A percentile compares a stretch with the other conserved stretches of the same genome.
These are phyloP conservation scores for Didymella keratinophila DNA, from an alignment of 2,329 filamentous ascomycete genomes.

Conservation along the genomic window DNA sequence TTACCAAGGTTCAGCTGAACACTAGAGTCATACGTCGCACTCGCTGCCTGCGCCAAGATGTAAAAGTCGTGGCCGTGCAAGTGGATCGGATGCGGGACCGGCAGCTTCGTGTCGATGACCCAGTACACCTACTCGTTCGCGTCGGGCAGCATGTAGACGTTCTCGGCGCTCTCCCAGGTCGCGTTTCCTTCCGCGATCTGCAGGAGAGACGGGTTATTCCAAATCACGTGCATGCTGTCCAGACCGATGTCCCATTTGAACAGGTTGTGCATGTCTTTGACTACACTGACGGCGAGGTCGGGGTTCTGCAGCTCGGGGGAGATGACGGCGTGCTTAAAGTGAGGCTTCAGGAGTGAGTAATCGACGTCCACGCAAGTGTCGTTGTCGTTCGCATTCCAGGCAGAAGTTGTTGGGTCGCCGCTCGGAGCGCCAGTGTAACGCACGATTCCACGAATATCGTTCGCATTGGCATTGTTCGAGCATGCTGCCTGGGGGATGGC, in stretches of 20 bases:
- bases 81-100: slow-evolving; percentile 50
- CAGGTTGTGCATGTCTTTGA: slow-evolving; percentile 16
- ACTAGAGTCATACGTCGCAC: slow-evolving; percentile 30
- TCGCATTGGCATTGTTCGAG: background rate
- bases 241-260: slow-evolving; percentile 49
- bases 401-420: background rate
- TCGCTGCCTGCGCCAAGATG: slow-evolving; percentile 54
- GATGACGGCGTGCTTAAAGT: background rate
- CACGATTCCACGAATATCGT: background rate
- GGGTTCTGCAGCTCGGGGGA: slow-evolving; percentile 16
- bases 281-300: slow-evolving; percentile 27
- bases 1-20: background rate
- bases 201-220: slow-evolving; percentile 56
- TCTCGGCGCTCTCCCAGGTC: slow-evolving; percentile 25
- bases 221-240: slow-evolving; percentile 56
- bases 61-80: slow-evolving; percentile 64
- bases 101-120: slow-evolving; percentile 47
- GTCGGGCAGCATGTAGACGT: slow-evolving; percentile 37
- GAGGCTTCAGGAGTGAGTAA: background rate
- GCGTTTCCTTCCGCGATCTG: slow-evolving; percentile 41
- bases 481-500: background rate
- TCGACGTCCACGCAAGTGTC: background rate
- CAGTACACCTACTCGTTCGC: slow-evolving; percentile 51
- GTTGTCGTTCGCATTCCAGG: background rate
- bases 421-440: background rate